Base-by-base conservation (phyloP, 495 filamentous ascomycete genomes). In the Annulohypoxylon moriforme region DNA sequence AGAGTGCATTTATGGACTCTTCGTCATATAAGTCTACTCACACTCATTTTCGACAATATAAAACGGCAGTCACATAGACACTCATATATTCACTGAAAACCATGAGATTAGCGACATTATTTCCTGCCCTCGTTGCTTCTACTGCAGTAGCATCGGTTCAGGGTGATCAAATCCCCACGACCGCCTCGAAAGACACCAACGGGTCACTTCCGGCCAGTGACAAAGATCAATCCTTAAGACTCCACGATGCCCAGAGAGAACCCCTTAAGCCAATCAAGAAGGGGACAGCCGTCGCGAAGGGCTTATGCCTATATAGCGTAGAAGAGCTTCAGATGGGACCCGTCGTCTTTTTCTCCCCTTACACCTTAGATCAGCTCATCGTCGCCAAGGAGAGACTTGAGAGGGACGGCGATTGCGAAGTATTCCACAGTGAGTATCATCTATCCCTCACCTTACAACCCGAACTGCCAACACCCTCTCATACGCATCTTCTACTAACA, bases 361-460 rank as follows among this genome's bases (percentile, higher is more conserved):
- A 34, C 64, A 33, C 22, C 24, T 1, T 68, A 44, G 56, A 55
- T 7, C 44, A 61, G 1, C 65, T 61, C 34, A 18, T 60, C 29
- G 24, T 33, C 4, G 25, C 20, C 22, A 68, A 56, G 47, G 25
- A 47, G 56, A 22, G 55, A 44, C 47, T 61, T 4, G 25, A 47
- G 47, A 20, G 13, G 47, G 36, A 16, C 24, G 14, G 31, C 0
- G 14, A 46, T 40, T 68, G 56, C 42, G 2, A 34, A 4, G n/a
- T 1, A 5, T 6, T 14, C 22, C 36, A 10, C 0, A 18, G 29
- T 66, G 46, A 14, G 40, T 14, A 8, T 14, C 9, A 25, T 9
- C n/a, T 3, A 13, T 49, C 52, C 13, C 49, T n/a, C 9, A 40
- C 25, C 8, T 27, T 27, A 10, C 29, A 40, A 25, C 4, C 16